phyloP scores from a whole-genome alignment of 768 basidiomycete species.

The Tricholoma sp. region DNA sequence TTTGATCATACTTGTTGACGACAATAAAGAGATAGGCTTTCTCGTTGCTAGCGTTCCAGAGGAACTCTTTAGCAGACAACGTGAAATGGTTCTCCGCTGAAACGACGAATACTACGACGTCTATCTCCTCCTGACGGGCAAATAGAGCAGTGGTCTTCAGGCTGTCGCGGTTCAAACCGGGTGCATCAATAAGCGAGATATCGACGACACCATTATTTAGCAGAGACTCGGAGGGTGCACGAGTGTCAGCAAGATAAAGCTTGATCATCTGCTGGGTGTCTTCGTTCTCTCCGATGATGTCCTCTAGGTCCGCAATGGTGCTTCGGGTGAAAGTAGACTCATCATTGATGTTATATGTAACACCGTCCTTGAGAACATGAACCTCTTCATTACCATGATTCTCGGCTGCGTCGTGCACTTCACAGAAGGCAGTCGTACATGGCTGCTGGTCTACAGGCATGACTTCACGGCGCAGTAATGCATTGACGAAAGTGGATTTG shows the following conservation, averaged over 20 bases:
- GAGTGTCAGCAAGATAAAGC: slow-evolving; percentile 82
- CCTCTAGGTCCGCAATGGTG: slow-evolving; percentile 67
- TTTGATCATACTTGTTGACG: slow-evolving; percentile 96
- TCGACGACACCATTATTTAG: slow-evolving; percentile 94
- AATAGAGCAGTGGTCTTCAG: slow-evolving; percentile 94
- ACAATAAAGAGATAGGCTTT: slow-evolving; percentile 98
- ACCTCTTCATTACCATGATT: slow-evolving; percentile 80
- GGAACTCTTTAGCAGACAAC: slow-evolving; percentile 90
- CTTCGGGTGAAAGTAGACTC: slow-evolving; percentile 72
- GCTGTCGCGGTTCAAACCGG: slow-evolving; percentile 94
- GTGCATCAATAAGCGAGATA: slow-evolving; percentile 97
- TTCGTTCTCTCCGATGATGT: slow-evolving; percentile 73
- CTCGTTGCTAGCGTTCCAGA: slow-evolving; percentile 89
- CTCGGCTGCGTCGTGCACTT: slow-evolving; percentile 88
- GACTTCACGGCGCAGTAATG: slow-evolving; percentile 81
- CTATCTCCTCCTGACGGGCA: slow-evolving; percentile 94
- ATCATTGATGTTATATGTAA: slow-evolving; percentile 64
- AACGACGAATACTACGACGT: slow-evolving; percentile 97
- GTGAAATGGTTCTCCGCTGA: slow-evolving; percentile 99
- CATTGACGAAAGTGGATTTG: slow-evolving; percentile 98
- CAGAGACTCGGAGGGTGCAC: slow-evolving; percentile 75
- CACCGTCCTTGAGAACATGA: slow-evolving; percentile 70
- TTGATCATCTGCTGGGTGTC: slow-evolving; percentile 73
- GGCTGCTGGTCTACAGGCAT: slow-evolving; percentile 99
- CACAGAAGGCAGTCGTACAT: slow-evolving; percentile 94